A percentile compares a stretch with the other conserved stretches of the same genome.
Conservation (phyloP, 495 filamentous ascomycete genomes). For the Podospora comata region DNA sequence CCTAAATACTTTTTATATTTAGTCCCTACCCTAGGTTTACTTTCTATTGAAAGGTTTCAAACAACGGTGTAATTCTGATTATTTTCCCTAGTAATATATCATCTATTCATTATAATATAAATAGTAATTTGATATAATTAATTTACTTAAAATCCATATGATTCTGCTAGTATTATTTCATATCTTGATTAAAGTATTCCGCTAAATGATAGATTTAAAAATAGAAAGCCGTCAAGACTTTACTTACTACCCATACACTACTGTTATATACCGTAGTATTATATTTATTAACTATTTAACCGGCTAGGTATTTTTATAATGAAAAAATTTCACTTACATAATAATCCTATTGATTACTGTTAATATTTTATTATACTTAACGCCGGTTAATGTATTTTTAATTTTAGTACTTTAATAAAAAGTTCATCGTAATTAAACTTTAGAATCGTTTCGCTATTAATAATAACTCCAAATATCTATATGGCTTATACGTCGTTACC, state of each 20-base stretch:
- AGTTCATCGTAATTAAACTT: slow-evolving; percentile 1
- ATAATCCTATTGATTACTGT: background rate
- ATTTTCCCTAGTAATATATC: no score
- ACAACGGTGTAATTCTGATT: no score
- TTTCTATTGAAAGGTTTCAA: slow-evolving; percentile 6
- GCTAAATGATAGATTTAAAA: slow-evolving; percentile 12
- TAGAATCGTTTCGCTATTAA: background rate
- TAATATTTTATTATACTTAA: slow-evolving; percentile 4
- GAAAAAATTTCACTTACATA: background rate
- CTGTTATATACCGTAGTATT: background rate
- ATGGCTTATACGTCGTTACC: background rate
- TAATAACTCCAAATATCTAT: slow-evolving; percentile 1
- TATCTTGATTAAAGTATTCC: slow-evolving; percentile 19
- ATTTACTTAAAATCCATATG: slow-evolving; percentile 17
- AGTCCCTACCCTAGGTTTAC: background rate
- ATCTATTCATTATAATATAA: slow-evolving; percentile 10
- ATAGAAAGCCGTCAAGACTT: slow-evolving; percentile 34
- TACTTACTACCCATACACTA: slow-evolving; percentile 8
- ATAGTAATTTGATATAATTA: slow-evolving; percentile 16
- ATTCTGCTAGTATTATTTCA: slow-evolving; percentile 9
- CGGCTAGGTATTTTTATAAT: background rate
- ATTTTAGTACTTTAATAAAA: background rate
- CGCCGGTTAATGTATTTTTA: background rate
- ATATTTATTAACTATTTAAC: background rate
- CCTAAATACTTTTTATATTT: background rate